A percentile compares a stretch with the other conserved stretches of the same genome.
Evolutionary conservation across 2,329 filamentous ascomycete species (phyloP).

Genomic region (Penicillium brevicompactum): DNA sequence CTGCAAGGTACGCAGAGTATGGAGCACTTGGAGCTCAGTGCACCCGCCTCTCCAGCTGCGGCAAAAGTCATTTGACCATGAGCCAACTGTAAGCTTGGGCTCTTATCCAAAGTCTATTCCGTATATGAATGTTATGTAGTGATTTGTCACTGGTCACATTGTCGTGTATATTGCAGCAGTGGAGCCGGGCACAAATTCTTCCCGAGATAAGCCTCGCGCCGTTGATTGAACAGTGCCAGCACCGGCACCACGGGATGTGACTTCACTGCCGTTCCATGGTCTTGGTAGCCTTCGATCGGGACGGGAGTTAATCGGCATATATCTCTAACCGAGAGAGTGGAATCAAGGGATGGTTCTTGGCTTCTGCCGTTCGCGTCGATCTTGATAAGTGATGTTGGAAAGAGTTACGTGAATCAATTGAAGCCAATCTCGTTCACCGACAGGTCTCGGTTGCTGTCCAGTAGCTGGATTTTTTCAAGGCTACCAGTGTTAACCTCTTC

Average conservation of each 20-base stretch:
- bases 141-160: slow-evolving; percentile 12
- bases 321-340: not conserved
- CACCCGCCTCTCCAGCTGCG: not conserved
- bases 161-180: slow-evolving; percentile 5
- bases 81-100: slow-evolving; percentile 1
- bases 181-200: not conserved
- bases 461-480: not conserved
- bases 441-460: not conserved
- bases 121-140: not conserved
- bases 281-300: slow-evolving; percentile 11
- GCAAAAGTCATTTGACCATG: slow-evolving; percentile 5
- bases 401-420: slow-evolving; percentile 5
- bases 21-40: not conserved
- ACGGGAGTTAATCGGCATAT: not conserved
- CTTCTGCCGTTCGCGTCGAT: not conserved
- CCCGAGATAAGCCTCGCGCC: slow-evolving; percentile 15
- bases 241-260: not conserved
- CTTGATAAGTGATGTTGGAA: slow-evolving; percentile 1
- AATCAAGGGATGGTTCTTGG: not conserved
- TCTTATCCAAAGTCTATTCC: not conserved
- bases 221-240: slow-evolving; percentile 12
- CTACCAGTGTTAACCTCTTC: not conserved
- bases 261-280: not conserved
- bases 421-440: not conserved
- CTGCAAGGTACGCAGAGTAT: slow-evolving; percentile 15